Conservation (phyloP, 2,329 filamentous ascomycete species). For the Harringtonia lauricola region DNA sequence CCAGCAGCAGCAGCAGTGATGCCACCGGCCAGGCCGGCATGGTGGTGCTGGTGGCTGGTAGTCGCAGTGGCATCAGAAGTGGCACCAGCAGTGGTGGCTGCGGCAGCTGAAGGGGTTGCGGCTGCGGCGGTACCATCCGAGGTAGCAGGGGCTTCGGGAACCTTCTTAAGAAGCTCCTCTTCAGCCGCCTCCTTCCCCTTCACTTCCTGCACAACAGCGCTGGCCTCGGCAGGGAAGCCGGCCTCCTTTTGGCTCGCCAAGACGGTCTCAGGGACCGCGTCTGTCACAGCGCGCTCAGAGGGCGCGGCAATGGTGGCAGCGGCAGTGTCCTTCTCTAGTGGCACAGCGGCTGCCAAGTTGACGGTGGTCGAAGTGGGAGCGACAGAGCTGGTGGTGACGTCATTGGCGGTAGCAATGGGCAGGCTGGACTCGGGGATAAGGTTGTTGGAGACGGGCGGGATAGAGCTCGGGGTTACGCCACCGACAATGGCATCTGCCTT, state of each 20-base stretch:
- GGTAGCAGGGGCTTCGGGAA: conserved; percentile 47
- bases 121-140: conserved; percentile 43
- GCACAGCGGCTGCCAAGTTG: conserved; percentile 55
- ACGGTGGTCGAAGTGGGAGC: conserved; percentile 53
- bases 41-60: neutral
- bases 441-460: conserved; percentile 47
- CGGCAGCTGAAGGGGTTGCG: conserved; percentile 41
- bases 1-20: conserved; percentile 28
- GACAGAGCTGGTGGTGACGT: conserved; percentile 40
- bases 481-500: conserved; percentile 57
- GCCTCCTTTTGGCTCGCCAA: conserved; percentile 63
- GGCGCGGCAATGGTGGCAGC: neutral
- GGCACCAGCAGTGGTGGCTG: conserved; percentile 27
- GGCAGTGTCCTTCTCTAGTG: conserved; percentile 41
- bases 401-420: conserved; percentile 40
- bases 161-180: conserved; percentile 57
- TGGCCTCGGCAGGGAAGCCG: conserved; percentile 53
- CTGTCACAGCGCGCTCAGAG: neutral
- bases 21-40: conserved; percentile 6
- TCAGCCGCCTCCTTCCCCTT: conserved; percentile 62
- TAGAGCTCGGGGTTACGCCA: conserved; percentile 26
- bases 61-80: conserved; percentile 11
- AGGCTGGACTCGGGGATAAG: conserved; percentile 77
- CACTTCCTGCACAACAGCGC: conserved; percentile 53
- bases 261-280: conserved; percentile 43